A percentile compares a stretch with the other conserved stretches of the same genome.
phyloP scores from a whole-genome alignment of 2,329 filamentous ascomycete species.

The Neonectria ditissima region DNA sequence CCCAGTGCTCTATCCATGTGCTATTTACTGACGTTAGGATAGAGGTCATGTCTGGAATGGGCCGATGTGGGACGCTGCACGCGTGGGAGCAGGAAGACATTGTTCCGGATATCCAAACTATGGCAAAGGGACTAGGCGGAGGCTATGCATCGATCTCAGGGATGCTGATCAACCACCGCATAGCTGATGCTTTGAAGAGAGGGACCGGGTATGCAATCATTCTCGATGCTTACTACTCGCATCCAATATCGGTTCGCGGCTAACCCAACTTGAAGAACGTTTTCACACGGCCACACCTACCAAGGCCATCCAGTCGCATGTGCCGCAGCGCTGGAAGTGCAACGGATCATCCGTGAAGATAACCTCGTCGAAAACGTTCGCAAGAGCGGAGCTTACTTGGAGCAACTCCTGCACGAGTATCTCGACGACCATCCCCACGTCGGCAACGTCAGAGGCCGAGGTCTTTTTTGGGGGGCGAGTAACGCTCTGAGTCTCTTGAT shows the following conservation, averaged over 20 bases:
- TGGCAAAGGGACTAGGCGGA: conserved; percentile 73
- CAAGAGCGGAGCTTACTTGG: conserved; percentile 26
- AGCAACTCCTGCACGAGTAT: conserved; percentile 33
- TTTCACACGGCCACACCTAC: conserved; percentile 31
- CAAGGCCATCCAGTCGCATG: conserved; percentile 44
- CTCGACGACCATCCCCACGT: conserved; percentile 44
- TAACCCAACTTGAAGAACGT: conserved; percentile 8
- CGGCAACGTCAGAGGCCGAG: conserved; percentile 47
- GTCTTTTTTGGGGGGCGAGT: conserved; percentile 47
- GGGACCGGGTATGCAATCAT: conserved; percentile 7
- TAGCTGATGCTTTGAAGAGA: conserved; percentile 18
- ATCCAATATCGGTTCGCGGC: not conserved
- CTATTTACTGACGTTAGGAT: not conserved
- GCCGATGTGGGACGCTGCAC: conserved; percentile 70
- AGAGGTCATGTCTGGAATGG: conserved; percentile 76
- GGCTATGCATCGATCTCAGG: conserved; percentile 40
- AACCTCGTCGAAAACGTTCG: conserved; percentile 38
- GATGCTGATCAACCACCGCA: conserved; percentile 21
- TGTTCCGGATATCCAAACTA: conserved; percentile 71
- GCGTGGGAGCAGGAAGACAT: conserved; percentile 72
- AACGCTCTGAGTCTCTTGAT: not conserved
- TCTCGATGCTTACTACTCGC: not conserved
- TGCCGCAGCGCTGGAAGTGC: conserved; percentile 45
- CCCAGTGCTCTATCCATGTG: no score
- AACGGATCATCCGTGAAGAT: conserved; percentile 41